phyloP scores from a whole-genome alignment of 805 yeast genomes.

The Priceomyces fermenticarens region DNA sequence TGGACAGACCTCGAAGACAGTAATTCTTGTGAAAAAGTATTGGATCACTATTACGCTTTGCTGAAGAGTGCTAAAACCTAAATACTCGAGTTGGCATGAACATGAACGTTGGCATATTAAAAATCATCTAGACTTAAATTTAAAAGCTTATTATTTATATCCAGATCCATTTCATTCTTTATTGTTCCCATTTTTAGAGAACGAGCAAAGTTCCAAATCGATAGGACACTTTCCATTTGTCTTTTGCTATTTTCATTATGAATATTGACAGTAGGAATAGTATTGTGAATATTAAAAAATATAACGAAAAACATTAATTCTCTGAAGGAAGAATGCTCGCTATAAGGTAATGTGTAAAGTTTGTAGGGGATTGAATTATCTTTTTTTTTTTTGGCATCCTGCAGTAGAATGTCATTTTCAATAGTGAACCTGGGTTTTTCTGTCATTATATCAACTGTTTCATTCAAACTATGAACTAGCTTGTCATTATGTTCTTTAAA shows the following conservation, averaged over 20 bases:
- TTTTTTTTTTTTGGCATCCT: conserved; percentile 9
- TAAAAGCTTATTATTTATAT: conserved; percentile 4
- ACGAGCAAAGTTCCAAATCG: conserved; percentile 25
- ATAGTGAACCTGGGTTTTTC: conserved; percentile 18
- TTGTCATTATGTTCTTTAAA: not conserved
- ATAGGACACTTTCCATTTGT: conserved; percentile 32
- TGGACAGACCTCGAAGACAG: conserved; percentile 56
- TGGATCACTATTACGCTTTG: conserved; percentile 23
- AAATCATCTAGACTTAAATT: conserved; percentile 15
- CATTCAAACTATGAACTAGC: conserved; percentile 1
- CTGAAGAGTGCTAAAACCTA: conserved; percentile 4
- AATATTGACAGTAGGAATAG: conserved; percentile 78
- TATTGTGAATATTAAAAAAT: conserved; percentile 44
- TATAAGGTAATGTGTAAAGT: conserved; percentile 73
- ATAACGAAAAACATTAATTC: conserved; percentile 70
- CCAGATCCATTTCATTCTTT: not conserved
- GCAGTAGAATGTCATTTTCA: conserved; percentile 30
- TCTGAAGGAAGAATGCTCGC: conserved; percentile 89
- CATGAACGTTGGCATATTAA: conserved; percentile 4
- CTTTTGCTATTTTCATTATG: conserved; percentile 20
- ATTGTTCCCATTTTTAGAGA: conserved; percentile 1
- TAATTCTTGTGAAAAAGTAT: conserved; percentile 50
- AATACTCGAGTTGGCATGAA: not conserved
- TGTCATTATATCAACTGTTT: conserved; percentile 12
- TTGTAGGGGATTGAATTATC: conserved; percentile 7